Evolutionary conservation across 208 protist species (phyloP).

Genomic region (Phytomonas sp.): DNA sequence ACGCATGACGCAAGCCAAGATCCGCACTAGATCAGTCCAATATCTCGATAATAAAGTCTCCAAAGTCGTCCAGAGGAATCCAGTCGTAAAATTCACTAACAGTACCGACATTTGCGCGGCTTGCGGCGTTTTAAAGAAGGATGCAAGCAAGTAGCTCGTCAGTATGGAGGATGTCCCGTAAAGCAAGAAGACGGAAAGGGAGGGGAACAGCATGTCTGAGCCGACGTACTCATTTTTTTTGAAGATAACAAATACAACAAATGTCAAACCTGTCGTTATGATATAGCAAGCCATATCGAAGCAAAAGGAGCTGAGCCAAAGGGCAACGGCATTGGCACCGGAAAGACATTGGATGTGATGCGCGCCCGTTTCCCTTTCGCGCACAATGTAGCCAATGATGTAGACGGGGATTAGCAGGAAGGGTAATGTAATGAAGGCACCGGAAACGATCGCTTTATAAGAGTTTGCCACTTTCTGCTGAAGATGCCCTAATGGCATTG

Average conservation of each 20-base stretch:
- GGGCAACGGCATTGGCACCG: constrained; percentile 50
- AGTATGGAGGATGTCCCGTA: constrained; percentile 64
- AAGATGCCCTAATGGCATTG: constrained; percentile 51
- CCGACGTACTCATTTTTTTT: constrained; percentile 60
- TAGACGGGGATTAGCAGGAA: constrained; percentile 80
- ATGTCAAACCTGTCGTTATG: constrained; percentile 41
- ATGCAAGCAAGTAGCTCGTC: constrained; percentile 67
- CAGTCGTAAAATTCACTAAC: constrained; percentile 71
- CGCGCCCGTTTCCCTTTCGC: constrained; percentile 63
- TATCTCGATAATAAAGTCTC: constrained; percentile 51
- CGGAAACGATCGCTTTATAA: constrained; percentile 50
- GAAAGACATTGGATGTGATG: constrained; percentile 81
- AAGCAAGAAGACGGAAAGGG: constrained; percentile 59
- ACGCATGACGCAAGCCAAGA: constrained; percentile 44
- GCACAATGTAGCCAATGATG: constrained; percentile 69
- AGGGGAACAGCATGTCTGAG: constrained; percentile 28
- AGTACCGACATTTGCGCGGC: constrained; percentile 70
- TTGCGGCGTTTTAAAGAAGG: constrained; percentile 71
- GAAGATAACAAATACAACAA: constrained; percentile 65
- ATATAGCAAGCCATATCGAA: constrained; percentile 70
- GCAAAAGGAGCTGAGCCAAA: constrained; percentile 73
- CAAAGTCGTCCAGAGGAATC: constrained; percentile 71
- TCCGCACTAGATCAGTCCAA: constrained; percentile 35
- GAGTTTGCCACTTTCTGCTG: constrained; percentile 42
- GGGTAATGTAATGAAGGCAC: constrained; percentile 73